Evolutionary conservation across 1,284 basidiomycete species (phyloP).

Genomic region (Lignosus rhinocerotis): DNA sequence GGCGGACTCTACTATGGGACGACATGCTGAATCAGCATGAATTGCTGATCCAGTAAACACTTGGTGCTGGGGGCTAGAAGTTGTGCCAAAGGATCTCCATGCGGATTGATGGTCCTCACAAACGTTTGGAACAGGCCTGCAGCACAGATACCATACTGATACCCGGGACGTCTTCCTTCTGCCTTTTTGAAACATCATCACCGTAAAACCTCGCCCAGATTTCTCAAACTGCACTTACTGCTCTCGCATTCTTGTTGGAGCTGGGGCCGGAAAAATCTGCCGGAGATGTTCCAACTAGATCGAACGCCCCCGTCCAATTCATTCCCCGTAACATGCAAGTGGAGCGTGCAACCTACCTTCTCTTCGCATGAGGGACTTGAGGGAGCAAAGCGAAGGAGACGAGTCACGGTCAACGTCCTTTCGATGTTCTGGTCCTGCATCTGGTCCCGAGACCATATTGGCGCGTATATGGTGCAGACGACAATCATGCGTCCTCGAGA

Average conservation of each 20-base stretch:
- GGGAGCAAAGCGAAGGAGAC: slow-evolving; percentile 16
- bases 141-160: slow-evolving; percentile 1
- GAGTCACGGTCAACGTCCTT: slow-evolving; percentile 33
- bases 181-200: slow-evolving; percentile 17
- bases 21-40: no score
- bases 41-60: no score
- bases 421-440: slow-evolving; percentile 34
- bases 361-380: slow-evolving; percentile 24
- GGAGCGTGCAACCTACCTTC: slow-evolving; percentile 36
- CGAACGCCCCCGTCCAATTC: slow-evolving; percentile 30
- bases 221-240: neutral
- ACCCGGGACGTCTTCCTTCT: slow-evolving; percentile 16
- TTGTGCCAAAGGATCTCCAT: slow-evolving; percentile 17
- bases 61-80: no score
- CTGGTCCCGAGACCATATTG: slow-evolving; percentile 30
- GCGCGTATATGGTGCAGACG: slow-evolving; percentile 32
- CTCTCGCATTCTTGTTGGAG: slow-evolving; percentile 35
- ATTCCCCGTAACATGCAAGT: no score
- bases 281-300: slow-evolving; percentile 37
- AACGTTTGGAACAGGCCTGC: slow-evolving; percentile 13
- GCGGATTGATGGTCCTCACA: slow-evolving; percentile 11
- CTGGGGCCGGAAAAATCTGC: no score
- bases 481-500: slow-evolving; percentile 37
- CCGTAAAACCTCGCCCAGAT: slow-evolving; percentile 7
- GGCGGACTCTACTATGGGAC: no score